Base-by-base conservation (phyloP, 2,329 filamentous ascomycete species). In the Colletotrichum aenigma region DNA sequence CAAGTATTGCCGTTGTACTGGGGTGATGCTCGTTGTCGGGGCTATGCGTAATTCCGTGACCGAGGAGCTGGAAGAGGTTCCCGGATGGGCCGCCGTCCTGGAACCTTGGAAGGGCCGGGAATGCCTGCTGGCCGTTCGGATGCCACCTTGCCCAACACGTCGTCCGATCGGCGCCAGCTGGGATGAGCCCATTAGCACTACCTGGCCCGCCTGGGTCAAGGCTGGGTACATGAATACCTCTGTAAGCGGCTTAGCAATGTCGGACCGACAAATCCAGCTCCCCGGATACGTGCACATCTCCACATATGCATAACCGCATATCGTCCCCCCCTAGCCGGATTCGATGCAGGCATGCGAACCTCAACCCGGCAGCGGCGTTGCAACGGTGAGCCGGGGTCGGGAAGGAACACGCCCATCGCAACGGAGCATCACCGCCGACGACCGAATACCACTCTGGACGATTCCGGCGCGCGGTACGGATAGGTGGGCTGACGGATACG, bases 11-110 rank as follows among this genome's bases (percentile, higher is more conserved):
- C 43, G 43, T 48, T 65, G 32, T 15, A 56, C 67, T 61, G 67
- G 67, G 72, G 68, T 75, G 26, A 75, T 71, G 72, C 72, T 62
- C 72, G 68, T 67, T 67, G 68, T 71, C 69, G 69, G 61, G 56
- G 26, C 61, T 36, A 72, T 60, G 64, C 55, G 69, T 67, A 67
- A 62, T 62, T 72, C 73, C 69, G 62, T 64, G 69, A 26, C 73
- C 73, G 62, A 62, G 73, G 52, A 52, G 55, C 48, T 70, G 71
- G 71, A 71, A 36, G 64, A 38, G 28, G 26, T 55, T 48, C 62
- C 73, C 62, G 56, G 72, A 70, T 67, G 72, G 68, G 60, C 62
- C 52, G 55, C n/a, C 30, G 32, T 12, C 24, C 26, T 72, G 26
- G 60, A 68, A 61, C n/a, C 24, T 28, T 72, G 26, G 60, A 68